Evolutionary conservation across 2,329 filamentous ascomycete species (phyloP).

Genomic region (Pseudogymnoascus sp.): DNA sequence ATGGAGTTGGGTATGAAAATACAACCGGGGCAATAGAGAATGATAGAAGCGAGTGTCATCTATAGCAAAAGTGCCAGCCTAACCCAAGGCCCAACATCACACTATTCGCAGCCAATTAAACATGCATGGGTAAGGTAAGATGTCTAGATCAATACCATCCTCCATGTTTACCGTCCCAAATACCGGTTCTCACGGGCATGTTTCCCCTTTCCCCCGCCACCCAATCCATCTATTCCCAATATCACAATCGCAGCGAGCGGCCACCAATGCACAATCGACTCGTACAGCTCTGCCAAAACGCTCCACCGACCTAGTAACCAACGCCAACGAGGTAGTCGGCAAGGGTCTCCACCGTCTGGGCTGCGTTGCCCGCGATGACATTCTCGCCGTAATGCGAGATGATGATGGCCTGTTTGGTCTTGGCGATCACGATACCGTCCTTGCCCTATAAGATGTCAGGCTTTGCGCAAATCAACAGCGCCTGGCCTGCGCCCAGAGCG

Average conservation of each 20-base stretch:
- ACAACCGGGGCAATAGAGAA: not conserved
- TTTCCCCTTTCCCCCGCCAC: not conserved
- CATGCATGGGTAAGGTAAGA: not conserved
- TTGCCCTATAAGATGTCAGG: conserved; percentile 49
- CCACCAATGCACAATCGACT: not conserved
- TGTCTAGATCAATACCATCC: not conserved
- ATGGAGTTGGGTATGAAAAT: not conserved
- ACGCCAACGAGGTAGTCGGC: conserved; percentile 74
- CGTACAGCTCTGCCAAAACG: not conserved
- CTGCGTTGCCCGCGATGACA: conserved; percentile 66
- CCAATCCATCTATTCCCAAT: not conserved
- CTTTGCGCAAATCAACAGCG: not conserved
- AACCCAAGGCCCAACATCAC: not conserved
- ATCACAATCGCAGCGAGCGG: not conserved
- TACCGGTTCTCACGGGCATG: not conserved
- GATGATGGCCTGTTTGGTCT: conserved; percentile 83
- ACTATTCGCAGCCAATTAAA: not conserved
- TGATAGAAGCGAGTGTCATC: not conserved
- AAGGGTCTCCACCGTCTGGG: conserved; percentile 71
- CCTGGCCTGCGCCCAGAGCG: not conserved
- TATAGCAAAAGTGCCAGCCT: not conserved
- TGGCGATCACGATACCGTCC: conserved; percentile 73
- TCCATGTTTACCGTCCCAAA: not conserved
- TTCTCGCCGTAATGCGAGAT: conserved; percentile 77
- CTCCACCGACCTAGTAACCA: conserved; percentile 51